Evolutionary conservation across 2,329 filamentous ascomycete species (phyloP).

Genomic region (Simplicillium aogashimaense): DNA sequence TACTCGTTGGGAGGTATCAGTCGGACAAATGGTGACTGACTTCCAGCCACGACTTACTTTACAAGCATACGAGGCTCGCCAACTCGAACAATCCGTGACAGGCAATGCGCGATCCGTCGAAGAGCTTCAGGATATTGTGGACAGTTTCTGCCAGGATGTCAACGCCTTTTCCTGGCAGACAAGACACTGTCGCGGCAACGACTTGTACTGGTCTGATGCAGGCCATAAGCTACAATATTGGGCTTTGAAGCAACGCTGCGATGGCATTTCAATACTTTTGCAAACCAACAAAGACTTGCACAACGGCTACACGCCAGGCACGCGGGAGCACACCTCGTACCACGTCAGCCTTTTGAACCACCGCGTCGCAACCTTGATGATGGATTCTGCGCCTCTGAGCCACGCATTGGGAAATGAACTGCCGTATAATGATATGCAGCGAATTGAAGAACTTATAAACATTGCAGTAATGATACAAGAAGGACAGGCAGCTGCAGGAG

Average conservation of each 20-base stretch:
- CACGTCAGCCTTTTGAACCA: conserved; percentile 6
- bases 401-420: not conserved
- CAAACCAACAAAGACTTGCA: conserved; percentile 2
- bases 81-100: conserved; percentile 6
- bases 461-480: conserved; percentile 6
- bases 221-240: conserved; percentile 10
- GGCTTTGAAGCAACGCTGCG: conserved; percentile 9
- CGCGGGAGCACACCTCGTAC: conserved; percentile 4
- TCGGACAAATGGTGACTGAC: conserved; percentile 10
- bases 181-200: conserved; percentile 7
- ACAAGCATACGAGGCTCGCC: conserved; percentile 9
- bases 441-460: conserved; percentile 6
- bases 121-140: conserved; percentile 9
- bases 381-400: conserved; percentile 1
- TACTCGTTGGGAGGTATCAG: conserved; percentile 12
- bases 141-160: conserved; percentile 14
- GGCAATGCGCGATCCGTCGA: conserved; percentile 8
- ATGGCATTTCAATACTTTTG: conserved; percentile 7
- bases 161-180: conserved; percentile 11
- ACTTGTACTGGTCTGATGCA: conserved; percentile 8
- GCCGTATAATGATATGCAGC: conserved; percentile 1
- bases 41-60: conserved; percentile 11
- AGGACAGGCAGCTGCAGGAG: not conserved
- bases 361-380: conserved; percentile 2
- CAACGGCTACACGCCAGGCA: not conserved